Base-by-base conservation (phyloP, 2,329 filamentous ascomycete genomes). In the Clarireedia paspali region DNA sequence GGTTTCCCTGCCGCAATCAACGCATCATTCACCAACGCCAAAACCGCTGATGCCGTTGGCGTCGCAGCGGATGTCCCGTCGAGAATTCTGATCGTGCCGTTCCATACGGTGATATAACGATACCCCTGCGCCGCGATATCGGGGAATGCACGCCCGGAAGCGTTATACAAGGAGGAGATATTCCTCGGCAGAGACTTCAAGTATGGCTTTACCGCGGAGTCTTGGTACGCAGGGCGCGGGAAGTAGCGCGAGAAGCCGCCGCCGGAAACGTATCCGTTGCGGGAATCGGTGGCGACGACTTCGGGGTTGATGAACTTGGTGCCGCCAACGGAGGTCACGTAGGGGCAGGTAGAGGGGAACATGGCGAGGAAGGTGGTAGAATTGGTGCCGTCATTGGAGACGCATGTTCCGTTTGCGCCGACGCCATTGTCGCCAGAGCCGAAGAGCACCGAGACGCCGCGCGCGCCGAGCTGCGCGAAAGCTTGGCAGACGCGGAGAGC, bases 311-410 rank as follows among this genome's bases (percentile, higher is more conserved):
- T 66, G 2, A 65, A 62, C 4, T 63, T 62, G 15, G 68, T 71
- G 2, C 64, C 84, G 14, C 85, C 85, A 1, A 88, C 78, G 2
- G 77, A 71, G 0, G 85, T 88, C 12, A 88, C 79, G 67, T 80
- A 88, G 0, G 84, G 85, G 62, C 85, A 89, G 0, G 78, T 77
- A 0, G 78, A 78, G 0, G 85, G 85, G 69, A 88, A 88, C 2
- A 75, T 77, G 1, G 83, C 76, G 39, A 82, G 72, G 64, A 84
- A 82, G 17, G 76, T 73, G 9, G 76, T 75, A 4, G 71, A 75
- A 55, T 79, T 74, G 38, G 70, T 73, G 26, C 82, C 83, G 56
- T 86, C 81, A 62, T 83, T 83, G 58, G 75, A 74, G 51, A 74
- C 61, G 50, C 62, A 60, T 15, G 57, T 55, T 6, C 56, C 52